phyloP scores from a whole-genome alignment of 2,329 filamentous ascomycete genomes.

The Sarocladium oryzae region DNA sequence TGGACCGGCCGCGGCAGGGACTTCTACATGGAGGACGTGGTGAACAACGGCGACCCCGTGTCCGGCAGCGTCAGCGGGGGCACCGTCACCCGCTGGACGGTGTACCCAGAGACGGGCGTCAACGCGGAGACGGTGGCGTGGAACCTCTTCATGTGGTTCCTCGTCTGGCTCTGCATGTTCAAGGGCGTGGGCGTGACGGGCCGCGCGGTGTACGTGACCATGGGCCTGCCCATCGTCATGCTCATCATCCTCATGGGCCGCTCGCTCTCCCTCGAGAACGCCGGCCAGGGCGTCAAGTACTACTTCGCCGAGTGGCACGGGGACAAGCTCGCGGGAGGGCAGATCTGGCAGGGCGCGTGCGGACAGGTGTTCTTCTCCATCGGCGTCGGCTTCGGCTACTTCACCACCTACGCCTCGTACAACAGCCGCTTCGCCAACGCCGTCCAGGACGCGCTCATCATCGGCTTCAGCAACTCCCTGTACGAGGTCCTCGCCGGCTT shows the following conservation, averaged over 20 bases:
- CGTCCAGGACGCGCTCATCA: constrained; percentile 50
- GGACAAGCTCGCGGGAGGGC: constrained; percentile 27
- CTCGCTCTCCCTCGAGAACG: constrained; percentile 43
- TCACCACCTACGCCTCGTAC: constrained; percentile 51
- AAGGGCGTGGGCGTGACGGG: constrained; percentile 48
- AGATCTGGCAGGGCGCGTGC: constrained; percentile 45
- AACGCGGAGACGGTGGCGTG: constrained; percentile 48
- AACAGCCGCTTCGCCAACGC: constrained; percentile 51
- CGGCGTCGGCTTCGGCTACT: constrained; percentile 52
- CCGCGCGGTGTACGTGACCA: constrained; percentile 49
- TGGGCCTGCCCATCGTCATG: constrained; percentile 48
- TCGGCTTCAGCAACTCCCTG: constrained; percentile 46
- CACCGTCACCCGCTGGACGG: constrained; percentile 24
- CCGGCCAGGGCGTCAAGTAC: constrained; percentile 39
- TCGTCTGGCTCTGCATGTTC: constrained; percentile 52
- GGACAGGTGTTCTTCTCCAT: constrained; percentile 39
- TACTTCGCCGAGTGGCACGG: constrained; percentile 32
- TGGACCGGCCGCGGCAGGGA: constrained; percentile 32
- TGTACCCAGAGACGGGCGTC: constrained; percentile 17
- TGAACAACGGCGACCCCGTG: background rate
- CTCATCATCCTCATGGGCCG: constrained; percentile 46
- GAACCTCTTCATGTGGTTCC: constrained; percentile 48
- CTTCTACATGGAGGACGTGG: constrained; percentile 1
- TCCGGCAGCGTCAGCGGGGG: background rate
- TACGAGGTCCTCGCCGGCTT: constrained; percentile 47